Percentiles rank a stretch among this genome's conserved stretches.
Conservation (phyloP, 2,329 filamentous ascomycete species). For the Teratosphaeria zuluensis region DNA sequence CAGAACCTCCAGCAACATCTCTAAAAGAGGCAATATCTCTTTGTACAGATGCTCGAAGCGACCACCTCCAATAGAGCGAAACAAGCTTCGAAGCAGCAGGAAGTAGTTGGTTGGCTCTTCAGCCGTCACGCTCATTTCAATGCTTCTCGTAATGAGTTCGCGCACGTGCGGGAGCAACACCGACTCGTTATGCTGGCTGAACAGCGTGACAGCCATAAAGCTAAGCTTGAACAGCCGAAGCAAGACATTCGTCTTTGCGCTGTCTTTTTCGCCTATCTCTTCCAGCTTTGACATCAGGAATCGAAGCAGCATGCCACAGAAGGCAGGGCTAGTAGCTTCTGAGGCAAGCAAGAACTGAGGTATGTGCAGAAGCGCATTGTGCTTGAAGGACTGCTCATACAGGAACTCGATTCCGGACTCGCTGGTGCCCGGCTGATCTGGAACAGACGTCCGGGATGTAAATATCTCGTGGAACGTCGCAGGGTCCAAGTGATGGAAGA, state of each 20-base stretch:
- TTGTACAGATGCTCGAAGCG: conserved; percentile 98
- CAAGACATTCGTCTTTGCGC: conserved; percentile 85
- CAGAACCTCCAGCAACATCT: conserved; percentile 95
- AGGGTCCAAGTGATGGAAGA: conserved; percentile 97
- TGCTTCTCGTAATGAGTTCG: conserved; percentile 94
- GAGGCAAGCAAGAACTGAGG: conserved; percentile 98
- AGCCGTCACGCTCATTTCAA: conserved; percentile 87
- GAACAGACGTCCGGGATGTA: conserved; percentile 18
- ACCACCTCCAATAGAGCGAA: conserved; percentile 91
- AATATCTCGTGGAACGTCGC: conserved; percentile 99
- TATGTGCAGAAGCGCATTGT: conserved; percentile 85
- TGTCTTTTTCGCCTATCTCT: conserved; percentile 84
- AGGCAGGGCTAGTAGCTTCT: conserved; percentile 92
- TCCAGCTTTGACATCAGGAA: conserved; percentile 96
- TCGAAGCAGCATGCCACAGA: conserved; percentile 94
- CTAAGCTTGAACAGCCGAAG: conserved; percentile 93
- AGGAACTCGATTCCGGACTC: conserved; percentile 93
- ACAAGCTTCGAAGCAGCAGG: conserved; percentile 79
- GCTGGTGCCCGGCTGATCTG: background rate
- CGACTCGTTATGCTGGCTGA: conserved; percentile 88
- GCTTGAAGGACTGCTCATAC: conserved; percentile 96
- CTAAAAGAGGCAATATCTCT: conserved; percentile 86
- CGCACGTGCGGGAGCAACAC: conserved; percentile 92
- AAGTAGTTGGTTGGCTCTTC: conserved; percentile 99
- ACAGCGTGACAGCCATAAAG: conserved; percentile 98